Evolutionary conservation across 2,329 filamentous ascomycete species (phyloP).

Genomic region (Dothidotthia symphoricarpi): DNA sequence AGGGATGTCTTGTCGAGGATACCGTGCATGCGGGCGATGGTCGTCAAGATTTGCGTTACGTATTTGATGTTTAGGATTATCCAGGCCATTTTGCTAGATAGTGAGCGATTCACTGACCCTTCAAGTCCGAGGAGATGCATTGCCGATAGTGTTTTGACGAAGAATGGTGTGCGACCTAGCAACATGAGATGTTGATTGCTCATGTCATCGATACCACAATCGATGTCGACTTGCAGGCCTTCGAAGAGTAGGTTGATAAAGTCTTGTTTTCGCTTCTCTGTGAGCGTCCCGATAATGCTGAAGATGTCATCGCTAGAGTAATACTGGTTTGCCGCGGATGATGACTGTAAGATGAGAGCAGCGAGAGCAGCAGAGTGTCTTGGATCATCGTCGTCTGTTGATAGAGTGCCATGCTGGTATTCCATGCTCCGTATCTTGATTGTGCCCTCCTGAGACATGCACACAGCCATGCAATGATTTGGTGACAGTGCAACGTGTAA

Average conservation of each 20-base stretch:
- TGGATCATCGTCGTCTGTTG: constrained; percentile 29
- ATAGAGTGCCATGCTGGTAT: constrained; percentile 37
- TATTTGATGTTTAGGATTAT: constrained; percentile 73
- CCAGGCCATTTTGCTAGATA: constrained; percentile 73
- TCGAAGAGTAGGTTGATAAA: constrained; percentile 67
- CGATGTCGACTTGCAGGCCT: constrained; percentile 56
- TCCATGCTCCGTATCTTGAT: constrained; percentile 46
- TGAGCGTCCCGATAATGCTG: constrained; percentile 37
- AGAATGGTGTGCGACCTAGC: constrained; percentile 58
- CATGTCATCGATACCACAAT: constrained; percentile 76
- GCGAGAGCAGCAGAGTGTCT: constrained; percentile 42
- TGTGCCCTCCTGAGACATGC: constrained; percentile 45
- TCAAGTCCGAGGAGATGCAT: constrained; percentile 69
- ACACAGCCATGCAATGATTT: constrained; percentile 49
- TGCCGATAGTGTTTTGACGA: constrained; percentile 75
- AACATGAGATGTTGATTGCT: constrained; percentile 46
- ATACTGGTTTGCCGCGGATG: constrained; percentile 46
- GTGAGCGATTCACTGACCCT: constrained; percentile 48
- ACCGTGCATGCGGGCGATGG: constrained; percentile 47
- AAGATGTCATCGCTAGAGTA: constrained; percentile 52
- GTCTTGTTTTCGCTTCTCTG: constrained; percentile 27
- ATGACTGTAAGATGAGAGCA: constrained; percentile 44
- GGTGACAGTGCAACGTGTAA: constrained; percentile 49
- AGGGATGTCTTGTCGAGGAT: constrained; percentile 50
- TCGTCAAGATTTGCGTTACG: constrained; percentile 62